Percentiles rank a stretch among this genome's conserved stretches.
phyloP scores from a whole-genome alignment of 2,329 filamentous ascomycete species.

The Phaeosphaeria sp. region DNA sequence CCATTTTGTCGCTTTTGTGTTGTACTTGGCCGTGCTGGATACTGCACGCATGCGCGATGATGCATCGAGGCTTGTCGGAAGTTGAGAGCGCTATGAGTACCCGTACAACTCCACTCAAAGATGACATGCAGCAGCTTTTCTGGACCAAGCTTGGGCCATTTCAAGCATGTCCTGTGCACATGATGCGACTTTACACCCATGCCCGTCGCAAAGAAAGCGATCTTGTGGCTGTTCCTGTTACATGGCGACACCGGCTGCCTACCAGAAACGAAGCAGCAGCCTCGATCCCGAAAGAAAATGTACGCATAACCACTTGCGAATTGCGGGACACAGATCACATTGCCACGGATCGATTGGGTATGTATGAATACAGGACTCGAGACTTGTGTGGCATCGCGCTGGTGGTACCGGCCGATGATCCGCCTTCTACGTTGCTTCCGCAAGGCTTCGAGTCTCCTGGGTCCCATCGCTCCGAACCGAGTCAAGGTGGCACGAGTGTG shows the following conservation, averaged over 20 bases:
- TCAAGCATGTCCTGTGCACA: no score
- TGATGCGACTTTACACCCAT: no score
- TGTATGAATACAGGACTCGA: slow-evolving; percentile 9
- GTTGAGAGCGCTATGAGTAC: background rate
- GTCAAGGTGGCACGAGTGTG: slow-evolving; percentile 8
- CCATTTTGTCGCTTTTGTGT: background rate
- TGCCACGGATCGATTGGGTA: background rate
- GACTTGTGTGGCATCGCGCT: slow-evolving; percentile 2
- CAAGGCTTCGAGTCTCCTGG: slow-evolving; percentile 6
- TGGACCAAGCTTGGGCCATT: no score
- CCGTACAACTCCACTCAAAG: background rate
- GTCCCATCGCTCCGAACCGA: slow-evolving; percentile 5
- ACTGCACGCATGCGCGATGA: background rate
- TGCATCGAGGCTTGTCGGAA: background rate
- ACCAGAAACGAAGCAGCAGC: no score
- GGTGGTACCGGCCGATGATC: slow-evolving; percentile 2
- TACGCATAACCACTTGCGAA: background rate
- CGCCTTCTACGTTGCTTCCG: slow-evolving; percentile 11
- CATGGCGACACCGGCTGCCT: no score
- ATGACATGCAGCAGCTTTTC: no score
- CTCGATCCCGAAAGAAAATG: background rate
- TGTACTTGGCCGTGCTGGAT: background rate
- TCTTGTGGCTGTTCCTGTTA: no score
- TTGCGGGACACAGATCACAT: slow-evolving; percentile 2
- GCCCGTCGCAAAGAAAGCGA: no score